These are phyloP conservation scores for Persicaria maculosa DNA, from an alignment of 148 eudicot species.

Conservation along the genomic window DNA sequence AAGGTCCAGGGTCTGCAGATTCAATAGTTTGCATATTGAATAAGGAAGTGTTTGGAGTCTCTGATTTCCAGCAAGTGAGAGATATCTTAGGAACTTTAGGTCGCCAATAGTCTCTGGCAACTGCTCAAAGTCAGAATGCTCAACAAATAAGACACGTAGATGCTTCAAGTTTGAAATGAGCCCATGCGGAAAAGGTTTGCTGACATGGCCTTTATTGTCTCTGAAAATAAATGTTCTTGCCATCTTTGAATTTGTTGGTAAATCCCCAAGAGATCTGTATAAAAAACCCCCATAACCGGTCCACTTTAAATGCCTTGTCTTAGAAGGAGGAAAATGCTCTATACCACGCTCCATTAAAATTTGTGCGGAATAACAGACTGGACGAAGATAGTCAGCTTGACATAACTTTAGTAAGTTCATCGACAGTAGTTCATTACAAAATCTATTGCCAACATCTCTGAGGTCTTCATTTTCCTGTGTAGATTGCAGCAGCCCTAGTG, in stretches of 20 bases:
- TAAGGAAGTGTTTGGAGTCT: background rate
- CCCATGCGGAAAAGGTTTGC: background rate
- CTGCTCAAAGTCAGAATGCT: background rate
- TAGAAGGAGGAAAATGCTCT: no score
- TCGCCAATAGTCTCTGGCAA: slow-evolving; percentile 15
- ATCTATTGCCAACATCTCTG: slow-evolving; percentile 15
- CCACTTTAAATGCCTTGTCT: no score
- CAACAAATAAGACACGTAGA: slow-evolving; percentile 16
- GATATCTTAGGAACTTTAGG: slow-evolving; percentile 21
- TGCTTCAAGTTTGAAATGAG: slow-evolving; percentile 1
- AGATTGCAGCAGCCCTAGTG: slow-evolving; percentile 10
- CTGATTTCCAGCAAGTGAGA: slow-evolving; percentile 3
- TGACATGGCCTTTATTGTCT: background rate
- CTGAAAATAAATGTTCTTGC: background rate
- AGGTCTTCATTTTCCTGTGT: slow-evolving; percentile 1
- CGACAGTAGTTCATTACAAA: slow-evolving; percentile 12
- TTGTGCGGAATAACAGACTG: no score
- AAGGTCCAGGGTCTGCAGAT: slow-evolving; percentile 17
- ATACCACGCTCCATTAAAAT: no score
- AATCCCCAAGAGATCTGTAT: no score
- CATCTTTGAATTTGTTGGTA: background rate
- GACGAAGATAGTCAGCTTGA: background rate
- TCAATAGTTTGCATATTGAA: slow-evolving; percentile 13
- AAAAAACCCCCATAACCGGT: no score
- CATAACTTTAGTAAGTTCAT: slow-evolving; percentile 15